Conservation (phyloP, 1,284 basidiomycete species). For the Fistulinella cinereoalba region DNA sequence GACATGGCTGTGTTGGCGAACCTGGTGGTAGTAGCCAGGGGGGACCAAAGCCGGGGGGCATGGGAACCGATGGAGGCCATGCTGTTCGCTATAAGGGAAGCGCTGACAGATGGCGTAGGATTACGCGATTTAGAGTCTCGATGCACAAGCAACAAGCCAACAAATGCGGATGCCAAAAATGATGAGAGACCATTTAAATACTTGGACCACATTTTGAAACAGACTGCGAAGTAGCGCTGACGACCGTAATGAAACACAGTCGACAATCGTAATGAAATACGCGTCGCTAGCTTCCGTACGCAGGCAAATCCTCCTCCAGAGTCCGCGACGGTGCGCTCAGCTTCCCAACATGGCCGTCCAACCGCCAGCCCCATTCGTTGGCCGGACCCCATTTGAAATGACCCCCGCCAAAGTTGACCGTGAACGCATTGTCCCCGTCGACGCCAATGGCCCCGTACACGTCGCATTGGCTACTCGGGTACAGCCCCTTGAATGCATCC, state of each 20-base stretch:
- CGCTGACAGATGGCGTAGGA: slow-evolving; percentile 2
- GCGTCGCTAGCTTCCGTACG: too few species aligned
- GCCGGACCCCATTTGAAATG: slow-evolving; percentile 59
- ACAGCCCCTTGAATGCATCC: slow-evolving; percentile 56
- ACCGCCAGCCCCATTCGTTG: slow-evolving; percentile 43
- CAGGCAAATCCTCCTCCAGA: too few species aligned
- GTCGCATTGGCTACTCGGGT: slow-evolving; percentile 48
- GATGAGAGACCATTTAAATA: too few species aligned
- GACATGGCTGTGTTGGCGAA: slow-evolving; percentile 34
- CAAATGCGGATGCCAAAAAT: too few species aligned
- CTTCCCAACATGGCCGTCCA: slow-evolving; percentile 13
- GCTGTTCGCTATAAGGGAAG: neutral
- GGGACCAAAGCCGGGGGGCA: slow-evolving; percentile 46
- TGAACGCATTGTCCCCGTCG: slow-evolving; percentile 50
- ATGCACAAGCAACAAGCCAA: too few species aligned
- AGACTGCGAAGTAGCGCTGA: too few species aligned
- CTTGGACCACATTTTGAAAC: too few species aligned
- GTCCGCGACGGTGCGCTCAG: too few species aligned
- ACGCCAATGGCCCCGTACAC: slow-evolving; percentile 66
- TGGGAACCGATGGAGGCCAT: slow-evolving; percentile 45
- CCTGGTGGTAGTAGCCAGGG: slow-evolving; percentile 28
- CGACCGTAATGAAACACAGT: too few species aligned
- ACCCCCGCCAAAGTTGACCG: slow-evolving; percentile 63
- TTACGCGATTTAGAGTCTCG: slow-evolving; percentile 11
- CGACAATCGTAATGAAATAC: too few species aligned